Percentiles rank a stretch among this genome's conserved stretches.
Evolutionary conservation across 1,284 basidiomycete genomes (phyloP).

Genomic region (Ceratobasidium sp.): DNA sequence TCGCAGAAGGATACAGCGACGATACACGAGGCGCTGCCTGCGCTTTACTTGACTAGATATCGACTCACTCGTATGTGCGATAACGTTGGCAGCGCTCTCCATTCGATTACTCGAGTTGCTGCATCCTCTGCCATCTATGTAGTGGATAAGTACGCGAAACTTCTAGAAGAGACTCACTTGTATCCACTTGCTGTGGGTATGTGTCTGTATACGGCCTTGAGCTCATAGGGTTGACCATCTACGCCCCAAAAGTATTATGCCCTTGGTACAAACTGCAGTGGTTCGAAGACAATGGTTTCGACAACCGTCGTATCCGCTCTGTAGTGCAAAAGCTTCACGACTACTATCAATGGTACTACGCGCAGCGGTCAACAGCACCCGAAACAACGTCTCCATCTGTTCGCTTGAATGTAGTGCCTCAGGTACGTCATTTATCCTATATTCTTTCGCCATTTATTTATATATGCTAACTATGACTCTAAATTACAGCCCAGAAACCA

Average conservation of each 20-base stretch:
- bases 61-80: not conserved
- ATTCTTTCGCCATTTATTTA: not conserved
- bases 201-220: not conserved
- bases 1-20: not conserved
- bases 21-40: slow-evolving; percentile 7
- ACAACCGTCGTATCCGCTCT: not conserved
- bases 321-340: not conserved
- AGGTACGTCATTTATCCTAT: too few relatives aligned
- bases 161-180: not conserved
- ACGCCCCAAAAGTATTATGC: not conserved
- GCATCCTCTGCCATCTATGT: not conserved
- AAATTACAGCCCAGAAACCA: not conserved
- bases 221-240: not conserved
- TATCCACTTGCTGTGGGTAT: slow-evolving; percentile 2
- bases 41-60: not conserved
- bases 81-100: not conserved
- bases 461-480: not conserved
- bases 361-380: too few relatives aligned
- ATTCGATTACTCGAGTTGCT: not conserved
- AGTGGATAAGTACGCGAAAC: not conserved
- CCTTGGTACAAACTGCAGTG: slow-evolving; percentile 21
- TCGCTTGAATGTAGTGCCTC: too few relatives aligned
- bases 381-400: not conserved
- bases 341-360: not conserved
- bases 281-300: not conserved